A percentile compares a stretch with the other conserved stretches of the same genome.
Evolutionary conservation across 1,284 basidiomycete species (phyloP).

Genomic region (Microbotryomycetes sp.): DNA sequence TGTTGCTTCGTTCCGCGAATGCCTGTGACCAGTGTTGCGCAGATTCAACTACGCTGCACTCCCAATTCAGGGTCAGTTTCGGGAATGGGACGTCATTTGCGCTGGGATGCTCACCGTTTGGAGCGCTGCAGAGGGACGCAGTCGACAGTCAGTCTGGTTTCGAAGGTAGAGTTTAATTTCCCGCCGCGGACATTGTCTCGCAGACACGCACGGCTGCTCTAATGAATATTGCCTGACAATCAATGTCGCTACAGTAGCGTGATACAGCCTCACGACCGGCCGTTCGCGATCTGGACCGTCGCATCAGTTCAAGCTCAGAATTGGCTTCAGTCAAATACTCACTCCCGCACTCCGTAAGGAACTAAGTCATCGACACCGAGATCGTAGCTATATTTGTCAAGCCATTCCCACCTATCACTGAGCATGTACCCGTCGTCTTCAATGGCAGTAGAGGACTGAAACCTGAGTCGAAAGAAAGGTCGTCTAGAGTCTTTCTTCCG

Average conservation of each 20-base stretch:
- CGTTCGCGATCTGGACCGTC: too few relatives aligned
- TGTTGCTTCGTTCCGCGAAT: not conserved
- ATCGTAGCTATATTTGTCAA: constrained; percentile 33
- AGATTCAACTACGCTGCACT: constrained; percentile 7
- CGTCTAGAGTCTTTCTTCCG: constrained; percentile 31
- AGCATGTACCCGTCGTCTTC: constrained; percentile 51
- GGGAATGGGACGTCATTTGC: too few relatives aligned
- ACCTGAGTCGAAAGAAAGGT: constrained; percentile 47
- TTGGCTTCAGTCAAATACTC: constrained; percentile 39
- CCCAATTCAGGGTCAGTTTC: too few relatives aligned
- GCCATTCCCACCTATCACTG: not conserved
- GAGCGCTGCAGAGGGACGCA: too few relatives aligned
- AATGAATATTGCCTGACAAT: constrained; percentile 1
- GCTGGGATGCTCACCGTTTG: too few relatives aligned
- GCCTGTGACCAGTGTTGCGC: constrained; percentile 5
- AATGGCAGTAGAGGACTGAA: constrained; percentile 61
- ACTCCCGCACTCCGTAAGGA: constrained; percentile 65
- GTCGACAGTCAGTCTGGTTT: too few relatives aligned
- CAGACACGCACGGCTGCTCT: not conserved
- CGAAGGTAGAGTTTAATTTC: too few relatives aligned
- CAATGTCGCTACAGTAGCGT: constrained; percentile 3
- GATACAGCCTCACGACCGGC: too few relatives aligned
- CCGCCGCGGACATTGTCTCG: too few relatives aligned
- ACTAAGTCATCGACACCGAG: constrained; percentile 60
- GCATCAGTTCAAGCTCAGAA: not conserved